Evolutionary conservation across 805 yeast species (phyloP), one percentile per base, ranked within the genome.

Genomic region (Pichia californica): DNA sequence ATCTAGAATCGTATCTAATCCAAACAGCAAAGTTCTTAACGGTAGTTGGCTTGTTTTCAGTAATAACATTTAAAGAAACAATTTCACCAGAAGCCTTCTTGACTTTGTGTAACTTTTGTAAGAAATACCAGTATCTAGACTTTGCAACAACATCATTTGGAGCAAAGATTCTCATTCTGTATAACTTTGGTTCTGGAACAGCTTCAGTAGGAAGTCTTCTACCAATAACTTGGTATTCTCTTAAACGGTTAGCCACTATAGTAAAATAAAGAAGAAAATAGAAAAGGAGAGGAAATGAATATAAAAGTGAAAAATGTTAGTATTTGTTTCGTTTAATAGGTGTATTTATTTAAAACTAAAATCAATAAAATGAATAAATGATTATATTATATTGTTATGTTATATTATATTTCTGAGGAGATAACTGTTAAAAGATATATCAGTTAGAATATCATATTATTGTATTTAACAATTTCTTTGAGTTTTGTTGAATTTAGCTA

Each of bases 91-190:
- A 88, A 65, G 99, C 93, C 81, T 87, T 88, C 93, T 93, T 93
- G 70, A 93, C 96, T 82, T 94, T 91, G 87, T 91, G 95, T 74
- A 93, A 83, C 76, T 88, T 89, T 77, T 91, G 95, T 78, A 93
- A 84, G 82, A 93, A 93, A 82, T 93, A 93, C 99, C 99, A 93
- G 96, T 88, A 93, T 80, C 99, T 91, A 67, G 99, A 93, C 83
- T 93, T 93, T 71, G 99, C 99, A 72, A 93, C 94, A 72, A 93
- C 98, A 64, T 80, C 85, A 80, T 93, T 93, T 66, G 96, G 89
- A 70, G 99, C 99, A 73, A 93, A 93, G 77, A 93, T 88, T 82
- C 96, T 88, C 98, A 93, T 93, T 75, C 99, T 88, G 95, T 83
- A 93, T 77, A 93, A 87, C 83, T 91, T 93, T 75, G 99, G 99